Evolutionary conservation across 768 basidiomycete species (phyloP), one percentile per base, ranked within the genome.

Genomic region (Sutorius australiensis): DNA sequence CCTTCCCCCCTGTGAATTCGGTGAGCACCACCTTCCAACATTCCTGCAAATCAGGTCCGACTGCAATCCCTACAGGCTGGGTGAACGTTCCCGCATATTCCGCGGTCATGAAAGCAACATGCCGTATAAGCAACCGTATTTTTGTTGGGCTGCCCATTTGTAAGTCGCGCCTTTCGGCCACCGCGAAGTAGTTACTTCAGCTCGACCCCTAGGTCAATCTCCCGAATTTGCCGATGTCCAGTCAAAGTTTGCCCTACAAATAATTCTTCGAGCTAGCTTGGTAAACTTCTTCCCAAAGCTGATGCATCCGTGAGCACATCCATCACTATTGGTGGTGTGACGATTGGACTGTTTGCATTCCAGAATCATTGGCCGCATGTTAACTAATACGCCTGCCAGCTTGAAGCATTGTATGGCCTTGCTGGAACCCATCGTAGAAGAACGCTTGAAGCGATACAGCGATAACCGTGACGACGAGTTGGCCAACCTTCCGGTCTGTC

Each of bases 121-220:
- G 67, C 59, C 71, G 73, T 56, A 63, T 60, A 51, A 74, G 70
- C 45, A 77, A 74, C 50, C 74, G 76, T 24, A 52, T 75, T 36
- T 76, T 75, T 44, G 72, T 77, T 27, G 75, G 75, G 2, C 44
- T 63, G 5, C 67, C 72, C 12, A 50, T 73, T 43, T 73, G 76
- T 76, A 49, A 48, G 69, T 62, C 33, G 41, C 41, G 16, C 47
- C 41, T 39, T 39, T 30, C 14, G 50, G 21, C 47, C 36, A 31
- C 36, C 48, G 24, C 52, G 38, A 41, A 43, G 48, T 43, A 41
- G 17, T 39, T 31, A 43, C 38, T 60, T 60, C 33, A 61, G 45
- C 28, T 55, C 48, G 45, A 28, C 53, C 51, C 42, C 46, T 54
- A 75, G 74, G 69, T 53, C 69, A 74, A 40, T 63, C 70, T 55